Conservation (phyloP, 257 asterid species). For the Vinca minor region DNA sequence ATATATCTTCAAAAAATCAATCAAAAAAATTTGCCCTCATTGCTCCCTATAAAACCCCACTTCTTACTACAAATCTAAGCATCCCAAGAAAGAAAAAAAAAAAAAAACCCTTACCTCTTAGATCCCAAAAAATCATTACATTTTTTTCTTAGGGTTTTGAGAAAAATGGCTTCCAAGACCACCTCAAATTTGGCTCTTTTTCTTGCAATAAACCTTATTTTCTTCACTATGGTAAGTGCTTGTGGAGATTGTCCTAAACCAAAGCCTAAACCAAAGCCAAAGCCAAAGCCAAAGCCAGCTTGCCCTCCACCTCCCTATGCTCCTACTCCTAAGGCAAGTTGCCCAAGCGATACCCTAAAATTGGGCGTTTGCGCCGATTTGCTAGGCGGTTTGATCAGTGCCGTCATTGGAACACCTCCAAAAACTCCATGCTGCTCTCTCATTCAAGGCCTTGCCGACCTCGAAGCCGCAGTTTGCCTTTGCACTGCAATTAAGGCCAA, state of each 20-base stretch:
- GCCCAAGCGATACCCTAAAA: conserved; percentile 55
- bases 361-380: conserved; percentile 52
- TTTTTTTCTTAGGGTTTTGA: neutral
- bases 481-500: conserved; percentile 32
- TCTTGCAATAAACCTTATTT: conserved; percentile 37
- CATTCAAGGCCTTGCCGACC: conserved; percentile 27
- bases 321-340: conserved; percentile 17
- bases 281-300: conserved; percentile 22
- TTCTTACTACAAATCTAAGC: conserved; percentile 5
- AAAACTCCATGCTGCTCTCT: conserved; percentile 46
- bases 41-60: conserved; percentile 33
- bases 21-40: neutral
- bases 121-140: too few species aligned
- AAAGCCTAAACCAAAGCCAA: too few species aligned
- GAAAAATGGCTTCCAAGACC: conserved; percentile 36
- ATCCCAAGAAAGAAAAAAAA: conserved; percentile 20
- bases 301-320: conserved; percentile 21
- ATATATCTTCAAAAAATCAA: conserved; percentile 5
- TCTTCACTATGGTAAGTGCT: conserved; percentile 43
- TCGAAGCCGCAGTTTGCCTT: conserved; percentile 30
- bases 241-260: conserved; percentile 42
- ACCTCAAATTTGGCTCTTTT: conserved; percentile 33
- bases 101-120: too few species aligned
- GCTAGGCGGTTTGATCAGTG: conserved; percentile 29
- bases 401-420: conserved; percentile 38